Conservation (phyloP, 768 basidiomycete species). For the Pleurotus sapidus region DNA sequence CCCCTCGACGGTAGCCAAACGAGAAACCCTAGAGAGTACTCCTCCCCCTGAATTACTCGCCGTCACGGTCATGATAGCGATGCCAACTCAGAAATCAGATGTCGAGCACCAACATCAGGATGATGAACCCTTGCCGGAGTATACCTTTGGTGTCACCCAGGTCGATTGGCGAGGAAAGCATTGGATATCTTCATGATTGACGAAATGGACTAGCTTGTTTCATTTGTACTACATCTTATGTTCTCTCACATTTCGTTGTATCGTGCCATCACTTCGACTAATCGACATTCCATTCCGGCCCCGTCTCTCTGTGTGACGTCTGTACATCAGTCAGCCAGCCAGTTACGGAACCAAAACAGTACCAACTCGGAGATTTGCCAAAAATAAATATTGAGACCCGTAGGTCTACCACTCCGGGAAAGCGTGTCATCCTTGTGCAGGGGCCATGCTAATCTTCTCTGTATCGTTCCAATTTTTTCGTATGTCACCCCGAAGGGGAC, state of each 20-base stretch:
- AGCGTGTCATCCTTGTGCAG: conserved; percentile 99
- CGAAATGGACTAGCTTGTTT: too few relatives aligned
- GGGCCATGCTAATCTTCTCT: conserved; percentile 99
- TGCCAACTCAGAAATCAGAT: conserved; percentile 31
- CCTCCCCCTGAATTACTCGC: conserved; percentile 24
- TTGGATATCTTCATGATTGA: not conserved
- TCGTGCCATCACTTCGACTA: too few relatives aligned
- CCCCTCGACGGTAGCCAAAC: not conserved
- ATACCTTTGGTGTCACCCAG: conserved; percentile 42
- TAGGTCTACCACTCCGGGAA: conserved; percentile 86
- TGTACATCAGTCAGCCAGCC: too few relatives aligned
- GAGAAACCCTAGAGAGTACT: not conserved
- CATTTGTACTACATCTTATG: too few relatives aligned
- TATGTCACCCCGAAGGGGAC: conserved; percentile 93
- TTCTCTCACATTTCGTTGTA: too few relatives aligned
- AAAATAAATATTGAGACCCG: conserved; percentile 18
- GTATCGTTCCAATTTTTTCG: conserved; percentile 99
- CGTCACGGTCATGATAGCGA: conserved; percentile 43
- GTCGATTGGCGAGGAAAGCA: conserved; percentile 27
- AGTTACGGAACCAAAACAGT: too few relatives aligned
- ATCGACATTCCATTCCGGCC: too few relatives aligned
- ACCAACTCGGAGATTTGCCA: too few relatives aligned
- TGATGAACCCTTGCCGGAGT: conserved; percentile 22
- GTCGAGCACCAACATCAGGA: not conserved
- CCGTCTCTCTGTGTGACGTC: too few relatives aligned